phyloP scores from a whole-genome alignment of 768 basidiomycete species.

The Nidularia pulvinata region DNA sequence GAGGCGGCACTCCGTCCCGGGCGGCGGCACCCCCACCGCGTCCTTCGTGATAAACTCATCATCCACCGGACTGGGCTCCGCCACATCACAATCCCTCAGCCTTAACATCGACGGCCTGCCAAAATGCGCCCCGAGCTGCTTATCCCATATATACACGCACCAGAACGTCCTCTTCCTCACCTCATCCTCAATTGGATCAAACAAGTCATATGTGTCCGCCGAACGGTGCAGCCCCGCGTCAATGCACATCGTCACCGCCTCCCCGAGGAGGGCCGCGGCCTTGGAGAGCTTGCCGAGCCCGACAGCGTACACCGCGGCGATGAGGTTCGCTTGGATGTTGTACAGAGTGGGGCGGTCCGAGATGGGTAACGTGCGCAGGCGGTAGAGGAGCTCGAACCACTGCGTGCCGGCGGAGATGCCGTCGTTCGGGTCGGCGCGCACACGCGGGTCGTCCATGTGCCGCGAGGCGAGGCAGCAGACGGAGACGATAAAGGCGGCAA shows the following conservation, averaged over 20 bases:
- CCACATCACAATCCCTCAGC: slow-evolving; percentile 89
- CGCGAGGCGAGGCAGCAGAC: slow-evolving; percentile 90
- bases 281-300: slow-evolving; percentile 88
- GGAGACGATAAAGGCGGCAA: slow-evolving; percentile 92
- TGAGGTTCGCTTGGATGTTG: slow-evolving; percentile 87
- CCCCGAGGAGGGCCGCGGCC: slow-evolving; percentile 83
- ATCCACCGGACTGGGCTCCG: slow-evolving; percentile 82
- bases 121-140: slow-evolving; percentile 88
- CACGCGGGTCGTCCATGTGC: slow-evolving; percentile 91
- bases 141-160: slow-evolving; percentile 97
- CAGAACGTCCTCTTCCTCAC: slow-evolving; percentile 95
- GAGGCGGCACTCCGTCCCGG: slow-evolving; percentile 75
- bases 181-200: slow-evolving; percentile 89
- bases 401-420: slow-evolving; percentile 88
- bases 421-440: slow-evolving; percentile 79
- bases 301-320: slow-evolving; percentile 93
- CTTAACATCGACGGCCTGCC: slow-evolving; percentile 88
- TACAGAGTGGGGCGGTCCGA: slow-evolving; percentile 90
- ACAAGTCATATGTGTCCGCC: slow-evolving; percentile 83
- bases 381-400: slow-evolving; percentile 89
- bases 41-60: slow-evolving; percentile 89
- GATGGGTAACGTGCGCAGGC: slow-evolving; percentile 85
- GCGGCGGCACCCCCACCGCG: slow-evolving; percentile 62
- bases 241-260: slow-evolving; percentile 84
- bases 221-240: slow-evolving; percentile 91